Conservation (phyloP, 1,139 yeast genomes). For the Debaryomyces psychrophilus region DNA sequence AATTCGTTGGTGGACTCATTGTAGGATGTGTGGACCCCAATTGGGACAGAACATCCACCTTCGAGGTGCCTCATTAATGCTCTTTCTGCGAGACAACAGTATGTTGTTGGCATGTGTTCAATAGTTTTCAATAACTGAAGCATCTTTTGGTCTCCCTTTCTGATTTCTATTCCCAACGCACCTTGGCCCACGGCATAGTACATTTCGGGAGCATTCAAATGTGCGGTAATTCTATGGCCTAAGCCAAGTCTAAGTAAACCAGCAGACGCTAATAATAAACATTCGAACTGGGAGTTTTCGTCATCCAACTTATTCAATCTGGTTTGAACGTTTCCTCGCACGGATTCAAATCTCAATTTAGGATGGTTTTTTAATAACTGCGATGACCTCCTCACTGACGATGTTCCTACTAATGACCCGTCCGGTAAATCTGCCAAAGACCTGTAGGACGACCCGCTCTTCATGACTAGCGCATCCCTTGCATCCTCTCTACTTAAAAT, state of each 20-base stretch:
- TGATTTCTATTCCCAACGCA: conserved; percentile 89
- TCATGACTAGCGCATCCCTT: conserved; percentile 91
- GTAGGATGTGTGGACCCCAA: conserved; percentile 77
- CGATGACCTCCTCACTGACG: conserved; percentile 91
- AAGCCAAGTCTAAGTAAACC: conserved; percentile 79
- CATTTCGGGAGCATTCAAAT: conserved; percentile 80
- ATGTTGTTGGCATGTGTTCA: conserved; percentile 67
- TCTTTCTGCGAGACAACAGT: conserved; percentile 89
- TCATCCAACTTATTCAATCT: conserved; percentile 78
- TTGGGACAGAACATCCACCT: conserved; percentile 98
- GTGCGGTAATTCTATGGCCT: conserved; percentile 69
- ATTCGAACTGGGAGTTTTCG: conserved; percentile 64
- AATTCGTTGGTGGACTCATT: conserved; percentile 47
- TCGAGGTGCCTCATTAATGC: conserved; percentile 84
- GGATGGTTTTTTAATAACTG: conserved; percentile 48
- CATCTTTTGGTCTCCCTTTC: conserved; percentile 65
- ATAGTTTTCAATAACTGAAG: conserved; percentile 61
- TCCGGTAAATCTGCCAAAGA: conserved; percentile 73
- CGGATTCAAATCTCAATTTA: conserved; percentile 60
- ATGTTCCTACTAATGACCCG: conserved; percentile 90
- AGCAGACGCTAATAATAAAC: conserved; percentile 90
- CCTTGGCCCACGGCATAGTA: conserved; percentile 98
- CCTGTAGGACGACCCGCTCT: conserved; percentile 62
- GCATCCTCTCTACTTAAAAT: conserved; percentile 87
- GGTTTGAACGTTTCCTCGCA: conserved; percentile 87